Evolutionary conservation across 139 green algal genomes (phyloP), one percentile per base, ranked within the genome.

Genomic region (Chlorella ohadii): DNA sequence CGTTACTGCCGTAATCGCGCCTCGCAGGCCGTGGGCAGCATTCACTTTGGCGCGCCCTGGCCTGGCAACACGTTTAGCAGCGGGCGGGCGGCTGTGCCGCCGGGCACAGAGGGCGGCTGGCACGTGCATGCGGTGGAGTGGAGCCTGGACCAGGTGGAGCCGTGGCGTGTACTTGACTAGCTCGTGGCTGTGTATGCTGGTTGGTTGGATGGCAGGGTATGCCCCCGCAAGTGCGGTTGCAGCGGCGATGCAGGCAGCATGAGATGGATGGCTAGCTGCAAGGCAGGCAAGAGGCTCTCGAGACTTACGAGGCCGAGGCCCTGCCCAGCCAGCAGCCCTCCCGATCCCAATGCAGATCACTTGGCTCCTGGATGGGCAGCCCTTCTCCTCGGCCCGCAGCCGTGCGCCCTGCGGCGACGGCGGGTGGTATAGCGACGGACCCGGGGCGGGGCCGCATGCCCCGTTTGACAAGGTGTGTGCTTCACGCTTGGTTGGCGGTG

Each of bases 301-400:
- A n/a, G n/a, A n/a, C n/a, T n/a, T n/a, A n/a, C n/a, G n/a, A n/a
- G n/a, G n/a, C n/a, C n/a, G n/a, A n/a, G n/a, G n/a, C n/a, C n/a
- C n/a, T 33, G 3, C 23, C 66, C 63, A 31, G 27, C 63, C 4
- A 6, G 31, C 63, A 33, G 5, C 63, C 19, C 36, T 55, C 12
- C 28, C 4, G 27, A 2, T 9, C 36, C 34, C 31, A 4, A 22
- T 33, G 5, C 68, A 75, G 68, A 75, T 75, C 22, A 47, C 36
- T 13, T 75, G 68, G 68, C 17, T 55, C 68, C 36, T 75, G 34
- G 68, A 75, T 22, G 68, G 38, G n/a, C 68, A 47, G 68, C 68
- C 47, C 4, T 75, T 56, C 68, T 75, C 34, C 47, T 25, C 23
- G 0, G 23, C 68, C 1, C 22, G 23, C 36, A 75, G 68, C 36